phyloP scores from a whole-genome alignment of 2,329 filamentous ascomycete species.

The Pseudogymnoascus sp. region DNA sequence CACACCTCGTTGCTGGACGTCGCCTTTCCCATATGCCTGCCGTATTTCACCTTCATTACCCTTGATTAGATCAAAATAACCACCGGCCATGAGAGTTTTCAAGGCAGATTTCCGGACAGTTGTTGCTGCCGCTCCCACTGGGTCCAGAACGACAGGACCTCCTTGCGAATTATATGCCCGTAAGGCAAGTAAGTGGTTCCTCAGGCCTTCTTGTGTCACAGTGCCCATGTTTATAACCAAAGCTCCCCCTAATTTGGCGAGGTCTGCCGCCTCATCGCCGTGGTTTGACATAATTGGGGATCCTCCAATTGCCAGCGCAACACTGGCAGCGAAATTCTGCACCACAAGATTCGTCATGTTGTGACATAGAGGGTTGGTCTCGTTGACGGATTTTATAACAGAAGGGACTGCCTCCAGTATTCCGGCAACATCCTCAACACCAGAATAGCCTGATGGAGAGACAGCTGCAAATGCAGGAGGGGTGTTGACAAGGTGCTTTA shows the following conservation, averaged over 20 bases:
- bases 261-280: slow-evolving; percentile 69
- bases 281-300: slow-evolving; percentile 94
- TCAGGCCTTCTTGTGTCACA: slow-evolving; percentile 63
- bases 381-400: slow-evolving; percentile 52
- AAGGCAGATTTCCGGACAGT: slow-evolving; percentile 62
- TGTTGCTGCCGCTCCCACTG: slow-evolving; percentile 84
- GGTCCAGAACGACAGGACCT: slow-evolving; percentile 74
- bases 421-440: slow-evolving; percentile 17
- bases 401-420: slow-evolving; percentile 19
- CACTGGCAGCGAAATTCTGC: slow-evolving; percentile 88
- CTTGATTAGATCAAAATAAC: slow-evolving; percentile 83
- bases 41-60: slow-evolving; percentile 86
- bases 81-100: slow-evolving; percentile 58
- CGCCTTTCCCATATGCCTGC: slow-evolving; percentile 53
- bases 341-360: slow-evolving; percentile 98
- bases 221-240: slow-evolving; percentile 95
- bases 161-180: slow-evolving; percentile 70
- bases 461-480: slow-evolving; percentile 23
- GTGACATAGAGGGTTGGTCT: slow-evolving; percentile 65
- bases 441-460: slow-evolving; percentile 14
- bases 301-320: slow-evolving; percentile 73
- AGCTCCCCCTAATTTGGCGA: slow-evolving; percentile 66
- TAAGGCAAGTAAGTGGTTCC: slow-evolving; percentile 65
- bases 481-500: slow-evolving; percentile 45
- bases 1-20: slow-evolving; percentile 68